Conservation (phyloP, 2,329 filamentous ascomycete genomes). For the Neofusicoccum sp. region DNA sequence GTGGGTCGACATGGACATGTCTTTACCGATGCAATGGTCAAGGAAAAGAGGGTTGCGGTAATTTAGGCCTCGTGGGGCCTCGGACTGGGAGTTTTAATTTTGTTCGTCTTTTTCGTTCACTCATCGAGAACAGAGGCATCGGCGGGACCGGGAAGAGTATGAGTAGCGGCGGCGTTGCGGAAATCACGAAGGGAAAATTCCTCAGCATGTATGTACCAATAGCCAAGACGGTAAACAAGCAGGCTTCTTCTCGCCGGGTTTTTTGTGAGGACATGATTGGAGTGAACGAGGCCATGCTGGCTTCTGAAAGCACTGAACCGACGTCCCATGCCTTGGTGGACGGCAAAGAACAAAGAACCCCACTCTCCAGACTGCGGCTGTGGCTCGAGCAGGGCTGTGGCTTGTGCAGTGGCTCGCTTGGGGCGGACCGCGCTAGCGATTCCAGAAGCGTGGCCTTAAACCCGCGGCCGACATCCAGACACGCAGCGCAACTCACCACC, state of each 20-base stretch:
- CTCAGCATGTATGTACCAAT: neutral
- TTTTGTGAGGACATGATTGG: neutral
- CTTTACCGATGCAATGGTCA: no score
- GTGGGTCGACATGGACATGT: neutral
- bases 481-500: slow-evolving; percentile 12
- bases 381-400: slow-evolving; percentile 2
- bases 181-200: neutral
- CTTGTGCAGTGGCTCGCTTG: neutral
- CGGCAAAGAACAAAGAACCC: no score
- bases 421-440: slow-evolving; percentile 5
- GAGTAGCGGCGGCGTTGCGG: neutral
- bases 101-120: neutral
- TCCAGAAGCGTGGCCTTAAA: slow-evolving; percentile 17
- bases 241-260: neutral
- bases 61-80: no score
- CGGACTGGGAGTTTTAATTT: neutral
- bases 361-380: neutral
- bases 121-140: neutral
- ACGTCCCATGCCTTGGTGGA: no score
- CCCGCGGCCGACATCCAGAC: slow-evolving; percentile 1
- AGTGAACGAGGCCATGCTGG: neutral
- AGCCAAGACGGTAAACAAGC: neutral
- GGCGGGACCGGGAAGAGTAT: neutral
- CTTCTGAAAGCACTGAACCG: no score
- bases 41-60: no score